Base-by-base conservation (phyloP, 305 asterid genomes). In the Stenogyne calaminthoides region DNA sequence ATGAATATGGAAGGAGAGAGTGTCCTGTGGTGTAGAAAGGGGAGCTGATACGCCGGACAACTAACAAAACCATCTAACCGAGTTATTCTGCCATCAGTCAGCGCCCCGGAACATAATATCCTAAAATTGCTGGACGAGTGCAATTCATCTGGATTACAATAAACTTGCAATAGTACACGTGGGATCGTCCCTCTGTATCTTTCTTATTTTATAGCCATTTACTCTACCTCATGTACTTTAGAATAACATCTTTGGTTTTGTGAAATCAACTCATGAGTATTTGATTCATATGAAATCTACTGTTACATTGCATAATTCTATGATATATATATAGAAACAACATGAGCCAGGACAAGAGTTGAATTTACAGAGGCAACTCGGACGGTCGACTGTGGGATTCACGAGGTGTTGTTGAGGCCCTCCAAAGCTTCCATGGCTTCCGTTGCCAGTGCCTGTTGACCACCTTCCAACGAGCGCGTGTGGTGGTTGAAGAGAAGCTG, bases 1-100 rank as follows among this genome's bases (percentile, higher is more conserved):
- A 76, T 83, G 96, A 82, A 88, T 87, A 87, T 91, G 98, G 97
- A 93, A 85, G 88, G 98, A 93, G 74, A 87, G 93, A 71, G 93
- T 86, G 20, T 86, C 91, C 22, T 86, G 88, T 32, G 84, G 80
- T 40, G 79, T 60, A 8, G 88, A 80, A 54, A 84, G 88, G 80
- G 85, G 86, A 67, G 70, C 85, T 8, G 91, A 88, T 67, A 32
- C 82, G 54, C 85, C 90, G 88, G 78, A 74, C 67, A 88, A 0
- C 86, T 59, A 65, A 46, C 85, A 52, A 88, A 49, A 70, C 76
- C 84, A 15, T 9, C 80, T 9, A 85, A 84, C 74, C 89, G 96
- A 42, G 78, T 67, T 73, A 91, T 91, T 70, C 80, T 87, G 80
- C 96, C 97, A 19, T 94, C 98, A 3, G 72, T 82, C 65, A 91